Conservation (phyloP, 768 basidiomycete species). For the Lactarius sp. region DNA sequence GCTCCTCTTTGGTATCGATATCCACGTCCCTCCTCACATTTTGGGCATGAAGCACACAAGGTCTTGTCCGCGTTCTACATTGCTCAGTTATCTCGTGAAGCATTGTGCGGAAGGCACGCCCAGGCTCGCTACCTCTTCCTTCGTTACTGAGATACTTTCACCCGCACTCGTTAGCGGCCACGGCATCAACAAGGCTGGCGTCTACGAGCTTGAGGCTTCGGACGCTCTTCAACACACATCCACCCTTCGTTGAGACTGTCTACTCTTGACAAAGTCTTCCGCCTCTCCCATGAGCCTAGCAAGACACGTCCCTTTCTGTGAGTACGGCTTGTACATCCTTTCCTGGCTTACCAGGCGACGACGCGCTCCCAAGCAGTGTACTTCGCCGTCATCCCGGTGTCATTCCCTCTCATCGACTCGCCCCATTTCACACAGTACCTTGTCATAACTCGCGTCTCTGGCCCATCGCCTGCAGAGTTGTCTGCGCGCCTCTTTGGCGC, state of each 20-base stretch:
- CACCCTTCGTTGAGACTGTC: slow-evolving; percentile 75
- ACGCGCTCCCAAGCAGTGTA: slow-evolving; percentile 78
- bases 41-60: slow-evolving; percentile 69
- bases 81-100: slow-evolving; percentile 65
- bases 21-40: slow-evolving; percentile 74
- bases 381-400: slow-evolving; percentile 88
- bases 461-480: slow-evolving; percentile 75
- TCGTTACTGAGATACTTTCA: slow-evolving; percentile 54
- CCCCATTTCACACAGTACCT: slow-evolving; percentile 95
- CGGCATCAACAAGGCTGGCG: slow-evolving; percentile 96
- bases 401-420: slow-evolving; percentile 92
- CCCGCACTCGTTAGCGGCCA: slow-evolving; percentile 97
- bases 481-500: slow-evolving; percentile 73
- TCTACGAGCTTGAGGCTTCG: slow-evolving; percentile 96
- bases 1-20: slow-evolving; percentile 67
- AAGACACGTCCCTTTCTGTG: slow-evolving; percentile 59
- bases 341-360: slow-evolving; percentile 75
- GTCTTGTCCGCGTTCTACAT: slow-evolving; percentile 77
- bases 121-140: slow-evolving; percentile 55
- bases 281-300: slow-evolving; percentile 60
- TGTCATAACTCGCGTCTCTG: slow-evolving; percentile 67
- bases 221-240: slow-evolving; percentile 85
- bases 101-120: slow-evolving; percentile 53
- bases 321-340: slow-evolving; percentile 72
- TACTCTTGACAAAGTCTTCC: slow-evolving; percentile 62